Conservation (phyloP, 2,329 filamentous ascomycete genomes). For the Coniella lustricola region DNA sequence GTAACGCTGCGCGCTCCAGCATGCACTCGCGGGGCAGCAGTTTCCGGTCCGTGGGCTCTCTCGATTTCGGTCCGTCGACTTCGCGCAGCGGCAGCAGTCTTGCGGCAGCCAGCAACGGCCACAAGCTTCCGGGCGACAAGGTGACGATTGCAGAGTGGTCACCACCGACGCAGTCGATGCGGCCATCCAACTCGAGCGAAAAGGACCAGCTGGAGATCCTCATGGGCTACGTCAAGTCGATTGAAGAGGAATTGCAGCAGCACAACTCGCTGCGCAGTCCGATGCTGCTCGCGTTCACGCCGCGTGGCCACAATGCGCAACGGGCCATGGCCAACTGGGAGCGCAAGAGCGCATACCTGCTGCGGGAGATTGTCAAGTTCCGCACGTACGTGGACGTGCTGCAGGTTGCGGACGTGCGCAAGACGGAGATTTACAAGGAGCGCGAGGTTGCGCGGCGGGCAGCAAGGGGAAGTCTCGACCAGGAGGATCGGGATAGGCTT, state of each 20-base stretch:
- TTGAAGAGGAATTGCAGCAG: conserved; percentile 76
- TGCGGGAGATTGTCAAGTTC: conserved; percentile 95
- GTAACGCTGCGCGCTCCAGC: conserved; percentile 37
- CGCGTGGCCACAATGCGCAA: conserved; percentile 69
- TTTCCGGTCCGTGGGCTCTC: conserved; percentile 44
- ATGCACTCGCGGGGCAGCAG: conserved; percentile 41
- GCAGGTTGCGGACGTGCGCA: conserved; percentile 60
- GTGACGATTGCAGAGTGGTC: conserved; percentile 81
- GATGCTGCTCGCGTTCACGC: conserved; percentile 85
- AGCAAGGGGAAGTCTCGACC: conserved; percentile 38
- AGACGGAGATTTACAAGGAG: conserved; percentile 63
- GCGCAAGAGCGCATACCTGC: conserved; percentile 83
- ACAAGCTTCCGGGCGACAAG: conserved; percentile 74
- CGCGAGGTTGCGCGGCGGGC: conserved; percentile 45
- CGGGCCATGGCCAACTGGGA: conserved; percentile 97
- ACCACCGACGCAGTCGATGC: conserved; percentile 84
- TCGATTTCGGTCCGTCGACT: conserved; percentile 56
- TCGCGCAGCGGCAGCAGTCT: conserved; percentile 40
- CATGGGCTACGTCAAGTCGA: conserved; percentile 70
- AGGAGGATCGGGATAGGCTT: conserved; percentile 29
- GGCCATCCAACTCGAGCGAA: conserved; percentile 71
- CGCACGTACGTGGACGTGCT: conserved; percentile 88
- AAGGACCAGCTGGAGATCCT: conserved; percentile 73
- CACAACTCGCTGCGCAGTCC: conserved; percentile 85
- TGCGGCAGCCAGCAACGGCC: conserved; percentile 8